phyloP scores from a whole-genome alignment of 768 basidiomycete genomes.

The Mycena floridula region DNA sequence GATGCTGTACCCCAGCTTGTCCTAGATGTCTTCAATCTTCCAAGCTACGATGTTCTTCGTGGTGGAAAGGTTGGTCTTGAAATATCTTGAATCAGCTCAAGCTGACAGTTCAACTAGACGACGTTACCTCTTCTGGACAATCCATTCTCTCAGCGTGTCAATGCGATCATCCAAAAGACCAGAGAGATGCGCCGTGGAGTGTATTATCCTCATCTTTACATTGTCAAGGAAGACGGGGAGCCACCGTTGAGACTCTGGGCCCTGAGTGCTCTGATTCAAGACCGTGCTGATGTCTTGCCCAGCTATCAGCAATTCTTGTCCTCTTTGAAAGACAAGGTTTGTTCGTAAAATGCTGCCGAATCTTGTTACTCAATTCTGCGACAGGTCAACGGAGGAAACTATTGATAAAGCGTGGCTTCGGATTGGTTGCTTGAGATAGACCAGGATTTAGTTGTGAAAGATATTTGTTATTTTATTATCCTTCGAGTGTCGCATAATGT shows the following conservation, averaged over 20 bases:
- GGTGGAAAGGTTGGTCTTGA: conserved; percentile 76
- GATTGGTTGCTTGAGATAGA: neutral
- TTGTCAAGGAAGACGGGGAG: conserved; percentile 98
- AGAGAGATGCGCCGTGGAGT: conserved; percentile 90
- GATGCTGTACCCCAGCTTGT: conserved; percentile 96
- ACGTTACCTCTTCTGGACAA: conserved; percentile 91
- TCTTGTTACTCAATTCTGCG: neutral
- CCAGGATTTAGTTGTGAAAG: neutral
- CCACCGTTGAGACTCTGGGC: conserved; percentile 94
- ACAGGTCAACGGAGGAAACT: neutral
- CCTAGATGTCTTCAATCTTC: conserved; percentile 89
- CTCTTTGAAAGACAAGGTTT: conserved; percentile 85
- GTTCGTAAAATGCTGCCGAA: conserved; percentile 5
- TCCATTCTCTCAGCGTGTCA: conserved; percentile 91
- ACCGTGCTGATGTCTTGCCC: conserved; percentile 89
- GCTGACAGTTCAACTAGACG: conserved; percentile 37
- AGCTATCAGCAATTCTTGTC: conserved; percentile 95
- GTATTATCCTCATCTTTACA: conserved; percentile 90
- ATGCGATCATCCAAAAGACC: conserved; percentile 90
- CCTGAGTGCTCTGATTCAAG: conserved; percentile 88
- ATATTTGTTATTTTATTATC: neutral
- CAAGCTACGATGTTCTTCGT: conserved; percentile 80
- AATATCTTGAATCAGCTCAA: neutral
- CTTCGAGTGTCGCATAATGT: neutral
- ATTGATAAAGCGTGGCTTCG: neutral